A percentile compares a stretch with the other conserved stretches of the same genome.
These are phyloP conservation scores for Kodamaea fukazawae DNA, from an alignment of 805 yeast species.

Conservation along the genomic window DNA sequence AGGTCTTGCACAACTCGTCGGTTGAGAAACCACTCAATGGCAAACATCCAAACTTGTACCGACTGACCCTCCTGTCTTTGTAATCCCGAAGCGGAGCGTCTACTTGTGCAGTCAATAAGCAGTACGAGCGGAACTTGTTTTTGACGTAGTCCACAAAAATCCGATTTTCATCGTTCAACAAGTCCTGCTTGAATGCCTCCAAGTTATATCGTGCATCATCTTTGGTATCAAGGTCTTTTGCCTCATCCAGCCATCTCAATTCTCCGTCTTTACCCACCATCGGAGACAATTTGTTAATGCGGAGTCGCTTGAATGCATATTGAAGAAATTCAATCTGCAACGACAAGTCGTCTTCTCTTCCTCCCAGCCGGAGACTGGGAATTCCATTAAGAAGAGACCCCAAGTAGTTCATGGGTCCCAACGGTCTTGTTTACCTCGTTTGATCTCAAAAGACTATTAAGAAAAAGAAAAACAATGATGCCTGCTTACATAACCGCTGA, in stretches of 20 bases:
- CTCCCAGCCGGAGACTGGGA: conserved; percentile 17
- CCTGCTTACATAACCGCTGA: too few relatives aligned
- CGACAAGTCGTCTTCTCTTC: conserved; percentile 4
- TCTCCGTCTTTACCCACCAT: conserved; percentile 28
- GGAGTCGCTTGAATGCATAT: conserved; percentile 55
- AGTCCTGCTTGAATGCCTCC: conserved; percentile 36
- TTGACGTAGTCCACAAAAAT: conserved; percentile 64
- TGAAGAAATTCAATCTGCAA: conserved; percentile 57
- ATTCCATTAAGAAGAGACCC: conserved; percentile 5
- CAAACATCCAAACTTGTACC: conserved; percentile 21
- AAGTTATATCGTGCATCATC: conserved; percentile 53
- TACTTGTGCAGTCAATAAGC: conserved; percentile 54
- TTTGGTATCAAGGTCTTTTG: conserved; percentile 15
- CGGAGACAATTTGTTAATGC: conserved; percentile 41
- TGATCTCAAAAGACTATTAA: background rate
- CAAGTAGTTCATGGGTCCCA: conserved; percentile 4
- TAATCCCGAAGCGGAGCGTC: conserved; percentile 20
- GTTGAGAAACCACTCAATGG: conserved; percentile 18
- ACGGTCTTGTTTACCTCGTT: background rate
- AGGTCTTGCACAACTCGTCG: conserved; percentile 19
- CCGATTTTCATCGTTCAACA: conserved; percentile 59
- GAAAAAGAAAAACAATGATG: background rate
- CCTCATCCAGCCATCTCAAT: conserved; percentile 29
- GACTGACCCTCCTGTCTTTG: conserved; percentile 19
- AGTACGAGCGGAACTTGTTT: conserved; percentile 61